Conservation (phyloP, 768 basidiomycete species). For the Floccularia luteovirens region DNA sequence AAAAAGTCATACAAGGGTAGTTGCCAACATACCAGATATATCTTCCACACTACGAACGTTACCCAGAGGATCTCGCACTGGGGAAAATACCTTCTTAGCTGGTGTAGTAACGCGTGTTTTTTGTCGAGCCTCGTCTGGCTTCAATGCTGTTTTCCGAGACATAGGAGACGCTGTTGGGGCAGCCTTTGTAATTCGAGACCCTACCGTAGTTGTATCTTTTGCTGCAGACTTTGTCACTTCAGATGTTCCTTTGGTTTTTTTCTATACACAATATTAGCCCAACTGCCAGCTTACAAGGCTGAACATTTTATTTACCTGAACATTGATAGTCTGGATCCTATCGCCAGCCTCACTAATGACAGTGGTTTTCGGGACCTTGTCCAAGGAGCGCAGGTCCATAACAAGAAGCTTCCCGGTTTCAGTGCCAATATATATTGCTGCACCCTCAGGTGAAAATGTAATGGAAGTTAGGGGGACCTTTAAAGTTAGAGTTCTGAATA, state of each 20-base stretch:
- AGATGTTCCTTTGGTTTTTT: constrained; percentile 12
- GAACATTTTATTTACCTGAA: constrained; percentile 38
- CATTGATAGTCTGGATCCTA: constrained; percentile 43
- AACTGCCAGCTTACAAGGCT: background rate
- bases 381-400: constrained; percentile 56
- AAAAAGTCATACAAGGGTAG: background rate
- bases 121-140: no score
- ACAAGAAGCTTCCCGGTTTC: constrained; percentile 55
- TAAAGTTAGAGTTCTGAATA: constrained; percentile 50
- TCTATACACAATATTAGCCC: constrained; percentile 7
- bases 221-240: constrained; percentile 9
- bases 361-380: constrained; percentile 54
- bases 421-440: constrained; percentile 58
- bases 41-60: constrained; percentile 20
- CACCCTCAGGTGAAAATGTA: constrained; percentile 64
- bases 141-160: constrained; percentile 13
- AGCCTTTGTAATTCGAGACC: constrained; percentile 9
- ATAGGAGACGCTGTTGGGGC: constrained; percentile 12
- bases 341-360: constrained; percentile 37
- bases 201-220: background rate
- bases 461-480: constrained; percentile 51
- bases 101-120: no score
- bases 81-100: constrained; percentile 29
- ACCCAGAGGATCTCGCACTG: constrained; percentile 29
- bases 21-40: constrained; percentile 18